phyloP scores from a whole-genome alignment of 1,139 yeast species.

The Citeromyces hawaiiensis region DNA sequence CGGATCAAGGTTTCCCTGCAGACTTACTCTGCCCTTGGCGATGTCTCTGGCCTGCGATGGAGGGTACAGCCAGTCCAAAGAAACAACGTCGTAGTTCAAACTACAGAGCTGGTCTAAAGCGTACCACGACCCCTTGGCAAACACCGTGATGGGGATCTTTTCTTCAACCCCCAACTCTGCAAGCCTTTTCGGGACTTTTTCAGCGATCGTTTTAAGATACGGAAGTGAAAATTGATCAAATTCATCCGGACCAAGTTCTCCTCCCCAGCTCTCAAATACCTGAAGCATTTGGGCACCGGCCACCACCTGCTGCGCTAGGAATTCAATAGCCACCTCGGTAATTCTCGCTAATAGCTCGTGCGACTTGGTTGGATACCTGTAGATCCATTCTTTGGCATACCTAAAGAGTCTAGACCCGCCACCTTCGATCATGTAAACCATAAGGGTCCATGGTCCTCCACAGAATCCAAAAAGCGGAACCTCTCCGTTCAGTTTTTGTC shows the following conservation, averaged over 20 bases:
- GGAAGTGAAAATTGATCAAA: constrained; percentile 84
- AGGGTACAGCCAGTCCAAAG: constrained; percentile 83
- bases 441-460: constrained; percentile 96
- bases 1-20: constrained; percentile 95
- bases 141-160: constrained; percentile 74
- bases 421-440: constrained; percentile 95
- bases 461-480: constrained; percentile 92
- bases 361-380: constrained; percentile 60
- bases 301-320: constrained; percentile 83
- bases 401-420: no score
- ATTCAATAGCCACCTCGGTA: constrained; percentile 85
- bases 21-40: constrained; percentile 66
- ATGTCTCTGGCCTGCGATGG: constrained; percentile 78
- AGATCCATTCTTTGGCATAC: constrained; percentile 93
- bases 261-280: constrained; percentile 97
- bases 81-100: constrained; percentile 76
- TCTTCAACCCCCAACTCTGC: constrained; percentile 58
- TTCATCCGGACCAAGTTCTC: constrained; percentile 85
- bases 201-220: constrained; percentile 65
- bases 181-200: constrained; percentile 55
- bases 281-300: constrained; percentile 98
- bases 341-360: constrained; percentile 63
- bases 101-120: constrained; percentile 79
- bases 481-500: constrained; percentile 73
- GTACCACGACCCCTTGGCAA: constrained; percentile 97